Base-by-base conservation (phyloP, 495 filamentous ascomycete species). In the Aspergillus sparsus region DNA sequence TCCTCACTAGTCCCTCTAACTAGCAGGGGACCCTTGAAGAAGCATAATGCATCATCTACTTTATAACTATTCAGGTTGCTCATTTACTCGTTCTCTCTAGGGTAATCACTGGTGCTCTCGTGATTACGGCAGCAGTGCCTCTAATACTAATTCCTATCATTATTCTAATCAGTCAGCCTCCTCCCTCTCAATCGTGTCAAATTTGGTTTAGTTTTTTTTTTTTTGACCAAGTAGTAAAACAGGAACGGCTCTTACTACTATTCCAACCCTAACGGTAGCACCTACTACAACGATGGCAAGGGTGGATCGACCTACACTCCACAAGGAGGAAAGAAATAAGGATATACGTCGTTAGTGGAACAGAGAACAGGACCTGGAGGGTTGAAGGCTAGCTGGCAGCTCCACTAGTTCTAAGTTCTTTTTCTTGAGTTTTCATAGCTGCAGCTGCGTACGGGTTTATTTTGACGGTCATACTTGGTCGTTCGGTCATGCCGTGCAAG, bases 201-300 rank as follows among this genome's bases (percentile, higher is more conserved):
- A 5, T 15, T 10, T 21, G 16, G 3, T 13, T 33, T 33, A 10
- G 9, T 8, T 16, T 27, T 18, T 32, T 50, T 27, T 27, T 27
- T 27, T 27, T 27, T 8, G 13, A 15, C 18, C 35, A 47, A n/a
- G 34, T 35, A 33, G 31, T 18, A 6, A 9, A 7, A 16, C 53
- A 78, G 77, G 32, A 57, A 79, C 62, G 79, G 80, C 16, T 80
- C 78, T 42, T 83, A 83, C 65, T 82, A 82, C 64, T 82, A 83
- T 66, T 78, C 73, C 62, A 82, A 83, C 60, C 49, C 79, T 27
- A 74, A 79, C 58, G 80, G 77, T 21, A 81, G 78, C 39, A 77
- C 74, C 36, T 83, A 82, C 67, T 74, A 82, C 70, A 82, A 81
- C 62, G 66, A 68, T 53, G 77, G 77, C 11, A 72, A 57, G 4